phyloP scores from a whole-genome alignment of 352 stramenopile species.

The Phytopythium chamaehyphon region DNA sequence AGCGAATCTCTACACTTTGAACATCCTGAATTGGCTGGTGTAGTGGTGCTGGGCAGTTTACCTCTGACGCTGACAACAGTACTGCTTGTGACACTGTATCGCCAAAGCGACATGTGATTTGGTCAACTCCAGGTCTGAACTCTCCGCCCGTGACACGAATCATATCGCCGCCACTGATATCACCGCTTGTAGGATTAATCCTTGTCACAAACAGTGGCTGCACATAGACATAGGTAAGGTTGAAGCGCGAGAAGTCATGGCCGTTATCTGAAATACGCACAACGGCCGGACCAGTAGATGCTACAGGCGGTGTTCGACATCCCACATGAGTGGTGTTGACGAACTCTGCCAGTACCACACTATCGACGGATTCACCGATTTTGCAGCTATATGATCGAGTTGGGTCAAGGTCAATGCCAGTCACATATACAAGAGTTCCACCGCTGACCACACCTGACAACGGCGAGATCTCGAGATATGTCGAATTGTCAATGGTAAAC shows the following conservation, averaged over 20 bases:
- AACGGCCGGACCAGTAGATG: slow-evolving; percentile 20
- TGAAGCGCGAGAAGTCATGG: slow-evolving; percentile 43
- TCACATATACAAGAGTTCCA: slow-evolving; percentile 55
- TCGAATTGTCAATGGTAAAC: slow-evolving; percentile 26
- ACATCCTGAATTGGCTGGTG: slow-evolving; percentile 76
- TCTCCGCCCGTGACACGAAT: slow-evolving; percentile 56
- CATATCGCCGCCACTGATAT: slow-evolving; percentile 50
- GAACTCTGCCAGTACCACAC: slow-evolving; percentile 37
- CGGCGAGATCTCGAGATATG: slow-evolving; percentile 25
- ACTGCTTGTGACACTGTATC: slow-evolving; percentile 61
- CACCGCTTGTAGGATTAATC: slow-evolving; percentile 58
- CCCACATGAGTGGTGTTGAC: slow-evolving; percentile 49
- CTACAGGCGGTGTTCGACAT: slow-evolving; percentile 44
- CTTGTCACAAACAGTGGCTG: slow-evolving; percentile 39
- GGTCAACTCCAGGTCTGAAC: slow-evolving; percentile 39
- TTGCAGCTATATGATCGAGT: slow-evolving; percentile 38
- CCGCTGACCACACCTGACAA: slow-evolving; percentile 36
- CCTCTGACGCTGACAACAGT: slow-evolving; percentile 54
- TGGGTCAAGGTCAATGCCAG: slow-evolving; percentile 20
- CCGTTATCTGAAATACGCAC: slow-evolving; percentile 56
- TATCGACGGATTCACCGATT: slow-evolving; percentile 24
- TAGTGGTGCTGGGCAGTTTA: slow-evolving; percentile 60
- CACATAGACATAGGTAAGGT: slow-evolving; percentile 55
- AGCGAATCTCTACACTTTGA: slow-evolving; percentile 65
- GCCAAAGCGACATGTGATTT: slow-evolving; percentile 86